phyloP scores from a whole-genome alignment of 1,284 basidiomycete genomes.

The Puccinia novopanici region DNA sequence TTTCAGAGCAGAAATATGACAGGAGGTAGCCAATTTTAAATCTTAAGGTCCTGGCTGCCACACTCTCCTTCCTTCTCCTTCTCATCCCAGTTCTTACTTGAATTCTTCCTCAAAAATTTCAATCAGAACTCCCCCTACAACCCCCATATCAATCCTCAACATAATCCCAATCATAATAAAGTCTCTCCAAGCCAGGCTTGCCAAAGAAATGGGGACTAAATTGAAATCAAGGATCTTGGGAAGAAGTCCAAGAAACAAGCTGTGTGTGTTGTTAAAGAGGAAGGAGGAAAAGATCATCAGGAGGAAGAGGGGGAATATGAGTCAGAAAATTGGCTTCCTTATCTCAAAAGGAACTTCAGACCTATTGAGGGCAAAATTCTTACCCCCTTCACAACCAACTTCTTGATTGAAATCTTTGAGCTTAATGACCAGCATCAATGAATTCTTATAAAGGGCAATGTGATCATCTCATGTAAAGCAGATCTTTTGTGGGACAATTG shows the following conservation, averaged over 20 bases:
- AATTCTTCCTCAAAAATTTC: conserved; percentile 13
- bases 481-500: conserved; percentile 89
- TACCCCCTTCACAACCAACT: conserved; percentile 78
- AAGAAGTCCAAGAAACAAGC: neutral
- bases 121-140: conserved; percentile 4
- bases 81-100: conserved; percentile 22
- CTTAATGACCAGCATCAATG: conserved; percentile 93
- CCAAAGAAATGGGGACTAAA: neutral
- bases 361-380: conserved; percentile 50
- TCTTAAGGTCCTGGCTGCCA: too few species aligned
- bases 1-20: too few species aligned
- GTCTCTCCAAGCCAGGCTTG: neutral
- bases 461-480: conserved; percentile 95
- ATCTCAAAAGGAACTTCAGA: conserved; percentile 17
- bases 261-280: neutral
- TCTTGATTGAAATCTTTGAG: conserved; percentile 88
- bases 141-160: neutral
- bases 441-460: conserved; percentile 91
- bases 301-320: neutral
- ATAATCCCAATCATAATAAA: neutral
- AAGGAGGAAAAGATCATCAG: conserved; percentile 13
- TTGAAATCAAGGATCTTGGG: conserved; percentile 6
- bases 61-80: conserved; percentile 10
- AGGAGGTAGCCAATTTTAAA: too few species aligned
- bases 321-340: neutral